Base-by-base conservation (phyloP, 371 early-diverging fungal species). In the Apophysomyces elegans region DNA sequence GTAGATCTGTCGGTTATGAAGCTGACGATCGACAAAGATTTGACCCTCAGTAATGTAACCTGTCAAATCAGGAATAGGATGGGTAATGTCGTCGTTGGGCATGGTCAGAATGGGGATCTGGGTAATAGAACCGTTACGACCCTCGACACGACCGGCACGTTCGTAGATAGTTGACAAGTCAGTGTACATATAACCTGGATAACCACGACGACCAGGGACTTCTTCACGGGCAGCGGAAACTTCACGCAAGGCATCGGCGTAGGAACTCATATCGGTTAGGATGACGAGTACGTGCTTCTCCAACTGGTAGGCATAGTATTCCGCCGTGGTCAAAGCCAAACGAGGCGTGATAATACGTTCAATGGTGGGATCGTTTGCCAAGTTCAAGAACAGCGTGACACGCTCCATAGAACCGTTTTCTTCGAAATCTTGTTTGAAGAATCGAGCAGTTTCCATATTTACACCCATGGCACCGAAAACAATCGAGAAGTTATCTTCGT, bases 401-500 rank as follows among this genome's bases (percentile, higher is more conserved):
- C 99, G 92, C 76, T 99, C 99, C 72, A 99, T 93, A 37, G 99
- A 97, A 62, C 99, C 99, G 80, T 97, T 99, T 84, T 98, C 98
- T 80, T 99, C 99, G 83, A 99, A 99, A 78, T 97, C 98, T 84
- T 99, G 97, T 86, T 98, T 99, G 83, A 99, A 99, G 92, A 97
- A 99, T 63, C 98, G 91, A 60, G 99, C 99, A 5, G 99, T 99
- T 86, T 99, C 99, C 96, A 99, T 96, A 87, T 99, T 99, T 71
- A 98, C 99, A 43, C 99, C 99, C 99, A 99, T 99, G 70, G 99
- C 99, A 65, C 98, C 99, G 83, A 99, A 99, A n/a, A 99, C 99
- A 71, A 99, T 99, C 45, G 99, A 98, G 86, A 99, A 99, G 86
- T 99, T 99, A 73, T 99, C 99, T 74, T 99, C 97, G 78, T 98